phyloP scores from a whole-genome alignment of 2,329 filamentous ascomycete species.

The Epichloe coenophiala region DNA sequence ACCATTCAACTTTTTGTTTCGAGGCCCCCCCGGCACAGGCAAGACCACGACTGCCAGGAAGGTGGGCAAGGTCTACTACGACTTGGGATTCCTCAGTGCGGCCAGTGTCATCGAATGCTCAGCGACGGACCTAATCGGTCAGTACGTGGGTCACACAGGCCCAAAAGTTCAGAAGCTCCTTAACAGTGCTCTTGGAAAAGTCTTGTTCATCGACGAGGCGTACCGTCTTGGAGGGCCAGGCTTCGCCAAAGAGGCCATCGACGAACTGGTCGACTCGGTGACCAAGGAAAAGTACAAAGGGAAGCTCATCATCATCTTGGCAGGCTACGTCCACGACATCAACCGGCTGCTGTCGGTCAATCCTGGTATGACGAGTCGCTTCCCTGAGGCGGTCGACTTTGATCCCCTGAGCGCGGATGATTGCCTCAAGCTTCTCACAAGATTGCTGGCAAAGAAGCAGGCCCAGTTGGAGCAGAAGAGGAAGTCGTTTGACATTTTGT shows the following conservation, averaged over 20 bases:
- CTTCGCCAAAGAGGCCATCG: conserved; percentile 44
- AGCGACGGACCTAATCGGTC: conserved; percentile 52
- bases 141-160: conserved; percentile 56
- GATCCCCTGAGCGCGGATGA: conserved; percentile 25
- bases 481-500: conserved; percentile 10
- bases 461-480: conserved; percentile 8
- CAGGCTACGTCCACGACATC: conserved; percentile 55
- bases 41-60: conserved; percentile 62
- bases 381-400: conserved; percentile 49
- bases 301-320: conserved; percentile 53
- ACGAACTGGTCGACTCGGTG: conserved; percentile 37
- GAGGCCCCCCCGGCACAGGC: conserved; percentile 54
- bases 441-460: conserved; percentile 25
- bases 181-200: conserved; percentile 48
- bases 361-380: conserved; percentile 49
- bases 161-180: conserved; percentile 47
- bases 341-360: conserved; percentile 48
- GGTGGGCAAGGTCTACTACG: conserved; percentile 64
- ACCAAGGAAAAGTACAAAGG: conserved; percentile 43
- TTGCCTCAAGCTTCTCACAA: conserved; percentile 23
- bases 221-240: conserved; percentile 45
- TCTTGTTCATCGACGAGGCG: conserved; percentile 61
- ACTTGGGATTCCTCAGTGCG: conserved; percentile 53
- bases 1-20: conserved; percentile 57
- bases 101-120: conserved; percentile 51